Conservation (phyloP, 2,329 filamentous ascomycete genomes). For the Colletotrichum lupini region DNA sequence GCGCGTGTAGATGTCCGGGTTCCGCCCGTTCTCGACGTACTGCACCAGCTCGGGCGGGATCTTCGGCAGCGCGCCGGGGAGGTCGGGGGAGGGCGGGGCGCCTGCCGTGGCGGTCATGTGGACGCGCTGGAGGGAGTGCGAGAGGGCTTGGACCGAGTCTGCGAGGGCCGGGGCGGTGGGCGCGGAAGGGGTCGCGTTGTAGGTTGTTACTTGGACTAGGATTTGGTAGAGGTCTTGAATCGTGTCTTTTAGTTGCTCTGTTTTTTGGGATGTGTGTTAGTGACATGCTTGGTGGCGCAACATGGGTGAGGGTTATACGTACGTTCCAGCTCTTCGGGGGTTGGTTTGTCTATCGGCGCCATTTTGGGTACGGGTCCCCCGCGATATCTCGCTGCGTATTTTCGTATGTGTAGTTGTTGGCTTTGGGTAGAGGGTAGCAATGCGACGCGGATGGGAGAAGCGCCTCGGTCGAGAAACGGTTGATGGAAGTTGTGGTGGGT, state of each 20-base stretch:
- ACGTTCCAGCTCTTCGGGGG: conserved; percentile 55
- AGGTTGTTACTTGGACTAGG: conserved; percentile 71
- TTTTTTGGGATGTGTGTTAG: background rate
- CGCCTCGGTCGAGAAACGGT: too few species aligned
- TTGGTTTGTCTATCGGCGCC: conserved; percentile 53
- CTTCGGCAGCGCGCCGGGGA: conserved; percentile 53
- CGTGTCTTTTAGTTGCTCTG: conserved; percentile 70
- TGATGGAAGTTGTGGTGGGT: background rate
- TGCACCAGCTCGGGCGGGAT: conserved; percentile 73
- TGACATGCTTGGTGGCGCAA: too few species aligned
- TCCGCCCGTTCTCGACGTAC: conserved; percentile 78
- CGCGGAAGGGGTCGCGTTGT: conserved; percentile 56
- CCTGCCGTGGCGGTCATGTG: conserved; percentile 52
- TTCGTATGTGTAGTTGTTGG: too few species aligned
- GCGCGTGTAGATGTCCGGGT: conserved; percentile 79
- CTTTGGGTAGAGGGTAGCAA: background rate
- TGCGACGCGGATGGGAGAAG: background rate
- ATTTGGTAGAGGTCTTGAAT: conserved; percentile 73
- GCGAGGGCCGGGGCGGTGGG: conserved; percentile 21
- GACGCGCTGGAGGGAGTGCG: conserved; percentile 50
- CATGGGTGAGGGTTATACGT: conserved; percentile 25
- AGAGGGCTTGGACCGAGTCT: conserved; percentile 47
- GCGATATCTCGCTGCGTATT: background rate
- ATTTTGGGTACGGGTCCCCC: conserved; percentile 41
- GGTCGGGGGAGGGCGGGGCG: conserved; percentile 28